Percentiles rank a stretch among this genome's conserved stretches.
Evolutionary conservation across 2,329 filamentous ascomycete species (phyloP).

Genomic region (Biscogniauxia mediterranea): DNA sequence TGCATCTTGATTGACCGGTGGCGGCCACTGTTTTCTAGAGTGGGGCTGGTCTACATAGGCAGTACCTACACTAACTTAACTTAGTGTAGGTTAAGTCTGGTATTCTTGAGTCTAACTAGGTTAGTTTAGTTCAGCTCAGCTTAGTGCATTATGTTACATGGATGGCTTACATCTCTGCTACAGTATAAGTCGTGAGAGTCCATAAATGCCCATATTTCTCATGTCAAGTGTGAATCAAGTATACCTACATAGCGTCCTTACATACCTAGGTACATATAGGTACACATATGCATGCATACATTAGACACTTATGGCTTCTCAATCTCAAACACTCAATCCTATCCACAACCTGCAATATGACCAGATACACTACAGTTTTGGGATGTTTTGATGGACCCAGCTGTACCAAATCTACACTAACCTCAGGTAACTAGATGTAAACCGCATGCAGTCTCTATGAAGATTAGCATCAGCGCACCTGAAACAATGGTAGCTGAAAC

Average conservation of each 20-base stretch:
- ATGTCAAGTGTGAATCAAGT: no score
- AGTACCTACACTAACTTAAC: no score
- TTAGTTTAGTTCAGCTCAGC: neutral
- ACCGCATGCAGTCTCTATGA: no score
- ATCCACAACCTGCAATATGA: neutral
- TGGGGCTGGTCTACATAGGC: neutral
- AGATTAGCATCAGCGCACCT: neutral
- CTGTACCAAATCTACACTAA: neutral
- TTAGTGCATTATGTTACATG: neutral
- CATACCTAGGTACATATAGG: no score
- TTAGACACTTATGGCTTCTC: no score
- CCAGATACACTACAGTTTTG: neutral
- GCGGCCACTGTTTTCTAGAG: neutral
- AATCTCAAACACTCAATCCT: neutral
- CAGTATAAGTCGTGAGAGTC: neutral
- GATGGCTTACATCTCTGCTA: neutral
- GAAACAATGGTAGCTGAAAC: neutral
- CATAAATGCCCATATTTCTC: no score
- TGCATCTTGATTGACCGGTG: neutral
- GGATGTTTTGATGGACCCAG: neutral
- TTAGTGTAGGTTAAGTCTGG: no score
- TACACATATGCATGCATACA: no score
- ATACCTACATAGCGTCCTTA: no score
- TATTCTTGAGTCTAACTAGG: no score
- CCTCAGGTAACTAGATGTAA: no score